A percentile compares a stretch with the other conserved stretches of the same genome.
phyloP scores from a whole-genome alignment of 768 basidiomycete genomes.

The Calocybe indica region DNA sequence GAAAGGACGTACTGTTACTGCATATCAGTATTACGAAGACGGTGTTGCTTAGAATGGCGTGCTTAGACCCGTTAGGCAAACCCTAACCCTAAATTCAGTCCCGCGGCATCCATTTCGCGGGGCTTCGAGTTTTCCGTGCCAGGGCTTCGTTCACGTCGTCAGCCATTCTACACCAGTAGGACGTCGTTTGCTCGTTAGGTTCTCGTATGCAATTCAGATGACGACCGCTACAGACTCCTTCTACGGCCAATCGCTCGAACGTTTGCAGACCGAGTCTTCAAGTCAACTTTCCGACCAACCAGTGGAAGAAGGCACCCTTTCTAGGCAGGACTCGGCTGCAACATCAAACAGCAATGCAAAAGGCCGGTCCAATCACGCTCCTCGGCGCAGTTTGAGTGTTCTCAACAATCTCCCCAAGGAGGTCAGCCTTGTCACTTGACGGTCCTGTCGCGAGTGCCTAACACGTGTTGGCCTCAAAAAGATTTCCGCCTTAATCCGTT shows the following conservation, averaged over 20 bases:
- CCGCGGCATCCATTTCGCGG: not conserved
- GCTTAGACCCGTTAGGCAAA: not conserved
- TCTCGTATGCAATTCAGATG: too few relatives aligned
- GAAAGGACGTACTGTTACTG: not conserved
- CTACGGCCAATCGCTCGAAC: too few relatives aligned
- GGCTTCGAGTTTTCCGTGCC: too few relatives aligned
- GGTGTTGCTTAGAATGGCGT: slow-evolving; percentile 9
- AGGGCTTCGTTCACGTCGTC: too few relatives aligned
- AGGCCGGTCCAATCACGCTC: slow-evolving; percentile 2
- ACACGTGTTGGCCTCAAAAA: slow-evolving; percentile 39
- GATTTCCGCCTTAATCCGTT: slow-evolving; percentile 36
- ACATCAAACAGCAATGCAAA: slow-evolving; percentile 3
- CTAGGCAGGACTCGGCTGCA: slow-evolving; percentile 5
- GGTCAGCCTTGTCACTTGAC: slow-evolving; percentile 19
- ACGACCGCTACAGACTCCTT: too few relatives aligned
- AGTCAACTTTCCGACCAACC: not conserved
- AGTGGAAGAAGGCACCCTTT: slow-evolving; percentile 3
- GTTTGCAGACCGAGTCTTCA: not conserved
- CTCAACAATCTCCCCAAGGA: slow-evolving; percentile 24
- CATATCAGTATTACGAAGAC: not conserved
- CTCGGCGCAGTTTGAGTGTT: slow-evolving; percentile 20
- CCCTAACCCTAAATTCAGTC: slow-evolving; percentile 14
- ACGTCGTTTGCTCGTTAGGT: too few relatives aligned
- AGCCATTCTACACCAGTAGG: too few relatives aligned
- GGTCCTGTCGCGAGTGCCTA: slow-evolving; percentile 26